Evolutionary conservation across 2,329 filamentous ascomycete species (phyloP), one percentile per base, ranked within the genome.

Genomic region (Monilinia polystroma): DNA sequence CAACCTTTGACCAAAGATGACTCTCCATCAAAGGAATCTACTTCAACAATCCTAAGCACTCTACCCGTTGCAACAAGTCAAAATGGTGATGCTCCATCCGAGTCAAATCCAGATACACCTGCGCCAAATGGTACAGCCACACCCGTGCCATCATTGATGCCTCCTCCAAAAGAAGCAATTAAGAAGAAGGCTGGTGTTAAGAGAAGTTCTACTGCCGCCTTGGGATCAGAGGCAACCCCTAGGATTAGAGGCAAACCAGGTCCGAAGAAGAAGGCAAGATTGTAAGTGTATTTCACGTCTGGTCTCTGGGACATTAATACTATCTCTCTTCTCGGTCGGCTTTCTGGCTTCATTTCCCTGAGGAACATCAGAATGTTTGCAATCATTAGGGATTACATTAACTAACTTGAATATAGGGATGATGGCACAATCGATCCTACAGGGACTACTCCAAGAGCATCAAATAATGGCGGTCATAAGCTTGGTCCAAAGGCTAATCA

Each of bases 401-500:
- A 59, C 76, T 79, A 76, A 81, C 72, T 67, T 65, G 41, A 63
- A 67, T 62, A 63, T 68, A 89, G 87, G 71, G 87, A 89, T 74
- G 87, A 89, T 73, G 86, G 86, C 41, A 83, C 83, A 41, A 83
- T 86, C 75, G 87, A 89, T 72, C 83, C 85, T 72, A 81, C 75
- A 80, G 81, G 72, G 75, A 69, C 70, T 76, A 81, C 69, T 78
- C 79, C 72, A 78, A 78, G 68, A 70, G 81, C 73, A 73, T 76
- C 68, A 75, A 77, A 69, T 73, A 80, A 81, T 11, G 60, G 60
- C 7, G 79, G 81, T 23, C 91, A 94, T 79, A 96, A 96, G 78
- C 89, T 98, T 35, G 94, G 94, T 4, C 95, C 95, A 72, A 98
- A 97, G 79, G 94, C 94, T 63, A 98, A 97, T 78, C 91, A 94